Conservation (phyloP, 768 basidiomycete species). For the Mrakia frigida region DNA sequence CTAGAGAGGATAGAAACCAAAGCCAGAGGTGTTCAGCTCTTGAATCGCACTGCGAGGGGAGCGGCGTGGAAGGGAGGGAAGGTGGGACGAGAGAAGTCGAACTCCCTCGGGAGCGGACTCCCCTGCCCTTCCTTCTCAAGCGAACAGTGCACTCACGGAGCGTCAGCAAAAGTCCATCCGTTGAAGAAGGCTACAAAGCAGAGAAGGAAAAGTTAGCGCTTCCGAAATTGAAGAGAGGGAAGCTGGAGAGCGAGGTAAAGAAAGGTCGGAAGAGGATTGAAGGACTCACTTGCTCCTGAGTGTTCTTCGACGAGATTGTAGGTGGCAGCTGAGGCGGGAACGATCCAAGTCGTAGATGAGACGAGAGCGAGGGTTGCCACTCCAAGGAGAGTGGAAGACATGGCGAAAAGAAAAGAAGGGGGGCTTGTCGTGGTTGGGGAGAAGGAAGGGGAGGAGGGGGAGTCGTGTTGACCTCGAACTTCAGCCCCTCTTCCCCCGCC, state of each 20-base stretch:
- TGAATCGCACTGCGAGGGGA: background rate
- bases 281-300: background rate
- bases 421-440: background rate
- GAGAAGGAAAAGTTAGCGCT: background rate
- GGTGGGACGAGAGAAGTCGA: background rate
- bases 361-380: conserved; percentile 4
- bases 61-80: background rate
- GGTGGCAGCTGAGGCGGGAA: background rate
- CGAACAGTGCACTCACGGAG: background rate
- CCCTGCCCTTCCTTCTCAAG: background rate
- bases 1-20: background rate
- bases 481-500: background rate
- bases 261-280: background rate
- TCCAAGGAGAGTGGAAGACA: background rate
- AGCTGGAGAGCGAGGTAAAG: too few species aligned
- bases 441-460: background rate
- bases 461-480: background rate
- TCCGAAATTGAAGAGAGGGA: background rate
- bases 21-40: background rate
- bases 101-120: background rate
- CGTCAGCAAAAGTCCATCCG: background rate
- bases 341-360: background rate
- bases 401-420: background rate
- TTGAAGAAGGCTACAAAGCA: background rate
- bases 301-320: conserved; percentile 1